Conservation (phyloP, 805 yeast genomes). For the Sugiyamaella boreocaroliniensis region DNA sequence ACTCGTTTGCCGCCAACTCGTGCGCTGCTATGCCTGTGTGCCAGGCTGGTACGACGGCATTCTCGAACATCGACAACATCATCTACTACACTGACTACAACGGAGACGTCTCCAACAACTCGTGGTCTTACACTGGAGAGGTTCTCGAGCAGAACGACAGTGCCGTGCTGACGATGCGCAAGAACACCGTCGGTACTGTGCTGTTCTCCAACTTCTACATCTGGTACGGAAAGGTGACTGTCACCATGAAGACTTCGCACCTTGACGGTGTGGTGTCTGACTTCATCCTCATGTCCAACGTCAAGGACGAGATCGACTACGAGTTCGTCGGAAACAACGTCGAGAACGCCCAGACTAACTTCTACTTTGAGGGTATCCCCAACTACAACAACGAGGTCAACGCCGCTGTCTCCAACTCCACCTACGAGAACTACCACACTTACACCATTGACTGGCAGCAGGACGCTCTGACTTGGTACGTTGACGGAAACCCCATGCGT, state of each 20-base stretch:
- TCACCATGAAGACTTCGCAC: conserved; percentile 66
- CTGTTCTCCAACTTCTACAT: conserved; percentile 69
- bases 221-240: conserved; percentile 82
- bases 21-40: conserved; percentile 87
- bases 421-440: conserved; percentile 64
- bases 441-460: conserved; percentile 79
- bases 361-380: conserved; percentile 65
- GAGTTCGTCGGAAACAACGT: conserved; percentile 79
- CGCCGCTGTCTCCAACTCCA: conserved; percentile 34
- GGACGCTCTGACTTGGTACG: conserved; percentile 60
- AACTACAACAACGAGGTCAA: conserved; percentile 55
- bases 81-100: conserved; percentile 40
- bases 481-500: conserved; percentile 65
- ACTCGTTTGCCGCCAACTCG: conserved; percentile 54
- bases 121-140: conserved; percentile 60
- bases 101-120: conserved; percentile 62
- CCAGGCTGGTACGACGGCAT: conserved; percentile 32
- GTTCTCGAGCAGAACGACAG: conserved; percentile 47
- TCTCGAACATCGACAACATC: conserved; percentile 31
- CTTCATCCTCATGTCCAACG: conserved; percentile 71
- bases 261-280: conserved; percentile 78
- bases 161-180: conserved; percentile 70
- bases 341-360: conserved; percentile 66
- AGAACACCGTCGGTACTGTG: conserved; percentile 67
- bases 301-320: conserved; percentile 84